phyloP scores from a whole-genome alignment of 2,329 filamentous ascomycete genomes.

The Fusarium sublunatum region DNA sequence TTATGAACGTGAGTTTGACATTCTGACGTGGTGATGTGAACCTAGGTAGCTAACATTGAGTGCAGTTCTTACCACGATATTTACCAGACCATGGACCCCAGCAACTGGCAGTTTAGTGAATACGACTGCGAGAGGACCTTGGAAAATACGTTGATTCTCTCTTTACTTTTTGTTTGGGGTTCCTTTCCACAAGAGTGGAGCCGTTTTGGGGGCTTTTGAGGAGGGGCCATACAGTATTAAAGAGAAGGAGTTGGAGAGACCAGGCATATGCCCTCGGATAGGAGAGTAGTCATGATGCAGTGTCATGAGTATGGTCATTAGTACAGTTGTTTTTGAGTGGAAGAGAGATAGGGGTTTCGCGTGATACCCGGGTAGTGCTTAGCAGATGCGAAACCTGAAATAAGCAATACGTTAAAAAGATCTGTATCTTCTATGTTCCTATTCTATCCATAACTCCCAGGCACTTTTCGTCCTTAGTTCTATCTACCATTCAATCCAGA shows the following conservation, averaged over 20 bases:
- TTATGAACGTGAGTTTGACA: constrained; percentile 86
- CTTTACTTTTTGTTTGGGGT: constrained; percentile 37
- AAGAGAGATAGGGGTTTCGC: constrained; percentile 29
- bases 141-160: constrained; percentile 42
- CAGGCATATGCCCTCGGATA: constrained; percentile 20
- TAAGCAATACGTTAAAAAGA: constrained; percentile 23
- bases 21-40: background rate
- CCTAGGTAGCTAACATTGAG: constrained; percentile 1
- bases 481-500: background rate
- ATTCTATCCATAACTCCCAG: constrained; percentile 42
- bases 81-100: constrained; percentile 67
- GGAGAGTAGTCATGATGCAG: constrained; percentile 17
- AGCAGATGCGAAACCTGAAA: constrained; percentile 36
- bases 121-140: constrained; percentile 11
- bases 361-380: constrained; percentile 41
- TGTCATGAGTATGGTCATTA: constrained; percentile 22
- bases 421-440: constrained; percentile 36
- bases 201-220: constrained; percentile 27
- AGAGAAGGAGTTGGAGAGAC: constrained; percentile 6
- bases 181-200: constrained; percentile 32
- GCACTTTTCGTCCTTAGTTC: constrained; percentile 20
- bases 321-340: constrained; percentile 12
- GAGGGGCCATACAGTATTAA: constrained; percentile 23
- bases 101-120: constrained; percentile 63
- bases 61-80: constrained; percentile 69